Evolutionary conservation across 108 stramenopile species (phyloP), one percentile per base, ranked within the genome.

Genomic region (Skeletonema menzelii): DNA sequence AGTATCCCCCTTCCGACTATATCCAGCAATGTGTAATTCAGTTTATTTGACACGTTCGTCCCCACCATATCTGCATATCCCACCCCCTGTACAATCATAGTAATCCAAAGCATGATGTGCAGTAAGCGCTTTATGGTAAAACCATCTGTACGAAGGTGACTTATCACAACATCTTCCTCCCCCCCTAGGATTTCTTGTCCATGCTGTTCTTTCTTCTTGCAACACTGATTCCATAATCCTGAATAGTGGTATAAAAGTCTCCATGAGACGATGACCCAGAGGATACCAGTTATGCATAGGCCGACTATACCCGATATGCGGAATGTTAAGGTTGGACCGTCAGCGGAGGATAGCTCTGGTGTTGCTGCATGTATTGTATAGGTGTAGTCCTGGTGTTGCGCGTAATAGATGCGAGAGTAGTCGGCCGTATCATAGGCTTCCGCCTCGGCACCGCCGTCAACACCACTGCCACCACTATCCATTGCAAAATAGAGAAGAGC

Each of bases 1-100:
- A 84, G 28, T 17, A 81, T 71, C 14, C 80, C 78, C 37, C 76
- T 71, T 34, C 84, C 84, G 7, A 84, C 56, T 20, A 84, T 77
- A 55, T 84, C 76, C 7, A 84, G 42, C 27, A 82, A 37, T 12
- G 73, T 55, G 63, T 82, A 79, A 27, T 65, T 74, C 12, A 81
- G 47, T 44, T 70, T 69, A 57, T 70, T 68, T 27, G 19, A 35
- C 3, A 44, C 28, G 32, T 75, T 71, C 24, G 62, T 37, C 8
- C 46, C 64, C 10, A 70, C 69, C 73, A 81, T 74, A 22, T 70
- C 63, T 13, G 64, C 69, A 31, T 81, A 81, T 2, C 69, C 73
- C 4, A 81, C 59, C 4, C 44, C 59, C 62, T 81, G 65, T 4
- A 81, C 49, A 27, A 71, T 38, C 73, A 81, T 74, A 37, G 73